Base-by-base conservation (phyloP, 208 protist genomes). In the Crithidia expoeki region DNA sequence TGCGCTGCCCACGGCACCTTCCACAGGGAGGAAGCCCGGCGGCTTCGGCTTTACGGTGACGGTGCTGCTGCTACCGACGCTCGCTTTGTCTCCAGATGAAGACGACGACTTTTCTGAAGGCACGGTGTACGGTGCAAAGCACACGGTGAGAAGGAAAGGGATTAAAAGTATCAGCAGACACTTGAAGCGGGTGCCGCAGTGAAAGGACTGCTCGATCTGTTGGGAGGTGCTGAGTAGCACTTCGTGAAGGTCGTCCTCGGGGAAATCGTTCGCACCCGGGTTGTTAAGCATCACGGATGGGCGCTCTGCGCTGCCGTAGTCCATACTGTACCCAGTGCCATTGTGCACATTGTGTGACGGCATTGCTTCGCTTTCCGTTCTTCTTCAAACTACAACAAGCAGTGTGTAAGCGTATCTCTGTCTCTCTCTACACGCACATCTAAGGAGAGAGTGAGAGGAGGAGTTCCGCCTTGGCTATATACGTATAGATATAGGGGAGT, bases 201-300 rank as follows among this genome's bases (percentile, higher is more conserved):
- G 75, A 14, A 76, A 40, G 4, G 67, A 74, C 40, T 74, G 66
- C 12, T 50, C 23, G 23, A 75, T 12, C 40, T 88, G 72, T 40
- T 81, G 46, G 1, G 21, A 2, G 27, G 28, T 32, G 7, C 59
- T 76, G 34, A 52, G 57, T 11, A 65, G 28, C 28, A 50, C 21
- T n/a, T 68, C 61, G 57, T 88, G 68, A 10, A 80, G 74, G 21
- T 74, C 71, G 25, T 83, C 81, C 33, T 84, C 72, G 9, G 78
- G 62, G 53, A 88, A 77, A 49, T 75, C 75, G 12, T 46, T 33
- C 34, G 50, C 56, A 28, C 82, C 82, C 5, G 82, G 75, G 56
- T 84, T 81, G 56, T 64, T 71, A 49, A 23, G 34, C 63, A 40
- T 40, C 19, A 9, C 42, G 2, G 21, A 34, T 14, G 53, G 27